Percentiles rank a stretch among this genome's conserved stretches.
Evolutionary conservation across 768 basidiomycete species (phyloP).

Genomic region (Rhodosporidiobolus sp.): DNA sequence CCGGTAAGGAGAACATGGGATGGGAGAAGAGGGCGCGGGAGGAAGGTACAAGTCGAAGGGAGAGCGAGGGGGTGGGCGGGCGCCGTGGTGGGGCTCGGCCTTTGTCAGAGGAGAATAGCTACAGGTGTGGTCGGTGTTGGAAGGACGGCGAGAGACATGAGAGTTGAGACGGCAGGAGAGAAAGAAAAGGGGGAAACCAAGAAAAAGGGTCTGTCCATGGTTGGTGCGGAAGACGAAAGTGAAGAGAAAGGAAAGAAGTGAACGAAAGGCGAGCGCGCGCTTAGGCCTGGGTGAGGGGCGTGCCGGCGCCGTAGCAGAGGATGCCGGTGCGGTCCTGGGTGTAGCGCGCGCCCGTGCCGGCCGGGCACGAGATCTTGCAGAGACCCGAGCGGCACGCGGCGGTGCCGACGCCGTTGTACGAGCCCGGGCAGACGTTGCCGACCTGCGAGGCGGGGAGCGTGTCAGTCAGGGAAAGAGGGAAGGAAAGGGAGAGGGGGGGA

Average conservation of each 20-base stretch:
- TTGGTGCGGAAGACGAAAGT: not conserved
- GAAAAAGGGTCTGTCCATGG: not conserved
- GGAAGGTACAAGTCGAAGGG: not conserved
- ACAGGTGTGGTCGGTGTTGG: too few species aligned
- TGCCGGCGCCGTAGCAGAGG: not conserved
- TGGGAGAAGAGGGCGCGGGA: too few species aligned
- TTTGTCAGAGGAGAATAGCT: not conserved
- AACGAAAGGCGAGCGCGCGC: too few species aligned
- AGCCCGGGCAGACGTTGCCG: constrained; percentile 30
- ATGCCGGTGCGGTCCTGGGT: not conserved
- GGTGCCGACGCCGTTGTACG: constrained; percentile 31
- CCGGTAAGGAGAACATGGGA: too few species aligned
- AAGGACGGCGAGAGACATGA: not conserved
- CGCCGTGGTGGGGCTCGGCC: not conserved
- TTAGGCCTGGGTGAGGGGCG: not conserved
- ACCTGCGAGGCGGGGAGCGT: not conserved
- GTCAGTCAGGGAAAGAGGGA: not conserved
- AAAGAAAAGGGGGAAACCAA: not conserved
- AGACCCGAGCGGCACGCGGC: not conserved
- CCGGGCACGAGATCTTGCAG: constrained; percentile 13
- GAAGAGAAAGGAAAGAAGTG: not conserved
- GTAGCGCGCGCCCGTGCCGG: not conserved
- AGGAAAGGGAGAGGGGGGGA: not conserved
- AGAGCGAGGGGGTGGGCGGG: too few species aligned
- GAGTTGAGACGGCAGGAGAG: too few species aligned